Evolutionary conservation across 192 early-diverging fungal genomes (phyloP), one percentile per base, ranked within the genome.

Genomic region (Backusella macrospora): DNA sequence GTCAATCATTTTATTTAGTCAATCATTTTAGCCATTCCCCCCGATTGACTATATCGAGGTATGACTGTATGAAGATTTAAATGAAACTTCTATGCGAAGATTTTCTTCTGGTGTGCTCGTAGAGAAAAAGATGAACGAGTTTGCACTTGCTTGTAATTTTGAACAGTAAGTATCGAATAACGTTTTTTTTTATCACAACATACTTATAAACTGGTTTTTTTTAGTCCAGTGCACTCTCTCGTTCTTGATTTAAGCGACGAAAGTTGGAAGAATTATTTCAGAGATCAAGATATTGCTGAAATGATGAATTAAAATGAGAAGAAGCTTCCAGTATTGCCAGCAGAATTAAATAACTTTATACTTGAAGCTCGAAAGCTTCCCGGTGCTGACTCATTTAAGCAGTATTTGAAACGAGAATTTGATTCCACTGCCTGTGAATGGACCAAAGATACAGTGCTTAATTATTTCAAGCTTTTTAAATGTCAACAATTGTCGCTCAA

Each of bases 391-490:
- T 71, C 29, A 1, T 55, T 55, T 16, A 71, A 71, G 52, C 34
- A 71, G 26, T 21, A 71, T 21, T 71, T 59, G 16, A 34, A 21
- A 16, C 26, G 59, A 62, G 69, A 71, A 40, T 37, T 55, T 15
- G 13, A 15, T 21, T 71, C 34, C 13, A n/a, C 52, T 71, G 52
- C 48, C 39, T 18, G 18, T 26, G 70, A 71, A 10, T 59, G 70
- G 70, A 12, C 40, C 49, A 59, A 16, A 52, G 52, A 59, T 62
- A 71, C 49, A 26, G 7, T 71, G 39, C 16, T 59, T 14, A 39
- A 62, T 23, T 71, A 71, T 55, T 12, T 71, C 6, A 71, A 21
- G n/a, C 21, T 62, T 6, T 71, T 71, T 49, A 71, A 59, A 71
- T 71, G 39, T 10, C 37, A 37, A 7, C 52, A 71, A 59, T 26